A percentile compares a stretch with the other conserved stretches of the same genome.
These are phyloP conservation scores for Nyctanthes arbortristis DNA, from an alignment of 257 asterid species.

Conservation along the genomic window DNA sequence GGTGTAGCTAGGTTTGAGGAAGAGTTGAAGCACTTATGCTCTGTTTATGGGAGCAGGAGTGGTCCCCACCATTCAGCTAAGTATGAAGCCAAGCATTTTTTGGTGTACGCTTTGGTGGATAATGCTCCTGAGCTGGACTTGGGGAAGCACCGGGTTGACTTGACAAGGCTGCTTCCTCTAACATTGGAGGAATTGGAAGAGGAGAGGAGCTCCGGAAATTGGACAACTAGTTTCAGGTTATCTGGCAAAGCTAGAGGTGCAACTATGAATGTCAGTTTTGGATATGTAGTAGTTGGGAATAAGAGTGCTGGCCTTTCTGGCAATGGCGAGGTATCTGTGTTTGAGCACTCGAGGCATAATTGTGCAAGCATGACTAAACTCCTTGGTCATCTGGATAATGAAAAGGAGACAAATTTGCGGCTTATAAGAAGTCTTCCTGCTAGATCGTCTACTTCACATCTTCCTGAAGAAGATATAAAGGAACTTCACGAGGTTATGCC, in stretches of 20 bases:
- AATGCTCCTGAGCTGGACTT: constrained; percentile 76
- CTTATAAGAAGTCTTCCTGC: constrained; percentile 69
- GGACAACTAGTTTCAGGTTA: constrained; percentile 92
- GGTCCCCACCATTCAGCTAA: constrained; percentile 82
- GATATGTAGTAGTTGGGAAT: constrained; percentile 56
- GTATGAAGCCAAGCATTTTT: constrained; percentile 79
- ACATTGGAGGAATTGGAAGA: constrained; percentile 86
- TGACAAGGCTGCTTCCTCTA: constrained; percentile 89
- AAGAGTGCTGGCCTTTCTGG: constrained; percentile 24
- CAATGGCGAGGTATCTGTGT: constrained; percentile 34
- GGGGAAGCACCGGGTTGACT: constrained; percentile 84
- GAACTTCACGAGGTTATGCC: constrained; percentile 87
- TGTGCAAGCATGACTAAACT: constrained; percentile 30
- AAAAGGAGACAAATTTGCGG: constrained; percentile 36
- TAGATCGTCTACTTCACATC: constrained; percentile 36
- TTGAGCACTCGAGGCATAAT: constrained; percentile 33
- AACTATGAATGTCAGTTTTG: constrained; percentile 74
- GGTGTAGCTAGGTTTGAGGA: constrained; percentile 86
- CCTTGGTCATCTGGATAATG: constrained; percentile 31
- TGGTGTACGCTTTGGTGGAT: constrained; percentile 63
- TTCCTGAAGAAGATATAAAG: constrained; percentile 54
- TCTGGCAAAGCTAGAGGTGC: constrained; percentile 87
- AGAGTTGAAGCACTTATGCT: constrained; percentile 65
- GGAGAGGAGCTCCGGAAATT: constrained; percentile 78
- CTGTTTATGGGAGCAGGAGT: constrained; percentile 73